phyloP scores from a whole-genome alignment of 495 filamentous ascomycete species.

The Neurospora sp. region DNA sequence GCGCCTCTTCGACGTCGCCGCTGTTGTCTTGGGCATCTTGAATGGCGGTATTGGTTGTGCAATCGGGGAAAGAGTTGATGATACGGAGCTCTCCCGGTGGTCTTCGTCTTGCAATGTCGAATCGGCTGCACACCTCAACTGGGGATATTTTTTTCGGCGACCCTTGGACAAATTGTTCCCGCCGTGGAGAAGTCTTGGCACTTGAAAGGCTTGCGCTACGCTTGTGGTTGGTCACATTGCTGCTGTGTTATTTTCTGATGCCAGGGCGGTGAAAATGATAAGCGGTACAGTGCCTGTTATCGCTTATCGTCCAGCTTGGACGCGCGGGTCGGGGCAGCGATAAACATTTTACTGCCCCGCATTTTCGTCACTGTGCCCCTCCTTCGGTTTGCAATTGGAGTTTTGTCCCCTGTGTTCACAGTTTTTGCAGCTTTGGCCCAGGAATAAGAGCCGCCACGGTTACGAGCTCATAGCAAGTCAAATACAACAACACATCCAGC shows the following conservation, averaged over 20 bases:
- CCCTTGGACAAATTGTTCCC: constrained; percentile 15
- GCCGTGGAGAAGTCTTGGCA: constrained; percentile 10
- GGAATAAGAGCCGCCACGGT: neutral
- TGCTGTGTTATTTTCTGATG: neutral
- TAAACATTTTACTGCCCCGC: neutral
- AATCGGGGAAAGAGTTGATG: neutral
- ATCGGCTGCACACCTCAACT: neutral
- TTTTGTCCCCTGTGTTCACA: neutral
- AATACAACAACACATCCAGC: neutral
- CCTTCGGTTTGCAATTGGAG: neutral
- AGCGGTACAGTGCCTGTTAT: neutral
- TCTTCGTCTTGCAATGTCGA: neutral
- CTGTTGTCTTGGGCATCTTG: constrained; percentile 44
- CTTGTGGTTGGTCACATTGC: constrained; percentile 7
- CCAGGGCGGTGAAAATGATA: neutral
- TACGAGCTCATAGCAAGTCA: neutral
- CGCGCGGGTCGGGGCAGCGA: neutral
- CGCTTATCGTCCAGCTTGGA: neutral
- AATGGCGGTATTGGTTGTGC: neutral
- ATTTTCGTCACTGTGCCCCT: constrained; percentile 1
- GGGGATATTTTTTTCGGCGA: constrained; percentile 17
- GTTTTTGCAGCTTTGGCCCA: neutral
- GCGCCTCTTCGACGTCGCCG: constrained; percentile 33
- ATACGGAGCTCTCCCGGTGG: neutral
- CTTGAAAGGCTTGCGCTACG: constrained; percentile 6